Evolutionary conservation across 768 basidiomycete genomes (phyloP).

Genomic region (Tylopilus rubrobrunneus): DNA sequence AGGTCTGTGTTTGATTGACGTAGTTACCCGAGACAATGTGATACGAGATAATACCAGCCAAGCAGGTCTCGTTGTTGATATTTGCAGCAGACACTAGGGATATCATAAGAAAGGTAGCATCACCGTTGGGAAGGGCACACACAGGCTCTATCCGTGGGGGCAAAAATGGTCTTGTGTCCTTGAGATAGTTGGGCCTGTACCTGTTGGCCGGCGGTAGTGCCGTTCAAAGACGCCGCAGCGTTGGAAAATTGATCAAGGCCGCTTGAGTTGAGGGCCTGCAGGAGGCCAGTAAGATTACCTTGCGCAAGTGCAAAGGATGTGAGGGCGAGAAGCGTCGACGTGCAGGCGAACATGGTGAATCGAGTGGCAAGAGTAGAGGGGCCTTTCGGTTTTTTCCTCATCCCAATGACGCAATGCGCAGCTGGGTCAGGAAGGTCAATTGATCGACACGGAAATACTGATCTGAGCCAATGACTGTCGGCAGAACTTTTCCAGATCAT

Average conservation of each 20-base stretch:
- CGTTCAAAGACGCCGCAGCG: constrained; percentile 39
- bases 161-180: constrained; percentile 52
- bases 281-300: constrained; percentile 31
- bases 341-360: constrained; percentile 18
- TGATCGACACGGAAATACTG: constrained; percentile 1
- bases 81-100: constrained; percentile 5
- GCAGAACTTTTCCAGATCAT: background rate
- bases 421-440: background rate
- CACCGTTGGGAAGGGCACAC: constrained; percentile 25
- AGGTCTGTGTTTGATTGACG: constrained; percentile 37
- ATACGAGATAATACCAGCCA: constrained; percentile 52
- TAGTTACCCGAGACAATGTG: constrained; percentile 56
- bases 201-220: constrained; percentile 38
- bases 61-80: constrained; percentile 29
- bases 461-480: background rate
- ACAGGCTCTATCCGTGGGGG: constrained; percentile 56
- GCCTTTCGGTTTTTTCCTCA: background rate
- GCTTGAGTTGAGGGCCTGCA: constrained; percentile 34
- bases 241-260: constrained; percentile 43
- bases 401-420: constrained; percentile 31
- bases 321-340: constrained; percentile 15
- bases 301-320: constrained; percentile 30
- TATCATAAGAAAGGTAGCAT: background rate
- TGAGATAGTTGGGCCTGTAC: constrained; percentile 42
- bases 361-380: background rate